Base-by-base conservation (phyloP, 106 monocot species). In the Allium sativum region DNA sequence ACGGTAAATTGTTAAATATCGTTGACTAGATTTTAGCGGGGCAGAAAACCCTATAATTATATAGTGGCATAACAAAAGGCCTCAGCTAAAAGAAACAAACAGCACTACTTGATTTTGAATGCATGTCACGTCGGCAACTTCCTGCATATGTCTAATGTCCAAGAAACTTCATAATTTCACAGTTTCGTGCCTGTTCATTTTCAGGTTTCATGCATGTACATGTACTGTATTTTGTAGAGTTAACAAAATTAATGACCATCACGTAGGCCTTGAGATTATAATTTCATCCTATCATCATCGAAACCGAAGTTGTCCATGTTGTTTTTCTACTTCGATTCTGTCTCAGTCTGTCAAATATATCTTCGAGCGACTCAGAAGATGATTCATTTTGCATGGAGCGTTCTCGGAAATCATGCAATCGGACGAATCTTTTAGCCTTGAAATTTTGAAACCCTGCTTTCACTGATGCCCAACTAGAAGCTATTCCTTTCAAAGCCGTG, bases 401-500 rank as follows among this genome's bases (percentile, higher is more conserved):
- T 18, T 74, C 76, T 22, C 77, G 78, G 40, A 18, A 69, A 41
- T 82, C 76, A 44, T 70, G 73, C 43, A 88, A 45, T n/a, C 88
- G 88, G 45, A 88, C 70, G 41, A 88, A 82, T 21, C 79, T 93
- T 48, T 70, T 81, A 3, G 74, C 68, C 63, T 68, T 84, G 70
- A 88, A 79, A 54, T 48, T 84, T 66, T 84, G 84, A 40, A 93
- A 81, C 2, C 84, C 82, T 3, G 46, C 73, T 67, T 84, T 93
- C 93, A 93, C 82, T 16, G 76, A 81, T 31, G 72, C 60, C 93
- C 93, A 93, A 21, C 81, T 82, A 20, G 81, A 72, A n/a, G 77
- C 58, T 44, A 93, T 18, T 1, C 84, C 81, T 17, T 71, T 52
- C 20, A 9, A 11, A 20, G 87, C 15, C 15, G 79, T 31, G 31